Evolutionary conservation across 495 filamentous ascomycete species (phyloP), one percentile per base, ranked within the genome.

Genomic region (Aspergillus homomorphus): DNA sequence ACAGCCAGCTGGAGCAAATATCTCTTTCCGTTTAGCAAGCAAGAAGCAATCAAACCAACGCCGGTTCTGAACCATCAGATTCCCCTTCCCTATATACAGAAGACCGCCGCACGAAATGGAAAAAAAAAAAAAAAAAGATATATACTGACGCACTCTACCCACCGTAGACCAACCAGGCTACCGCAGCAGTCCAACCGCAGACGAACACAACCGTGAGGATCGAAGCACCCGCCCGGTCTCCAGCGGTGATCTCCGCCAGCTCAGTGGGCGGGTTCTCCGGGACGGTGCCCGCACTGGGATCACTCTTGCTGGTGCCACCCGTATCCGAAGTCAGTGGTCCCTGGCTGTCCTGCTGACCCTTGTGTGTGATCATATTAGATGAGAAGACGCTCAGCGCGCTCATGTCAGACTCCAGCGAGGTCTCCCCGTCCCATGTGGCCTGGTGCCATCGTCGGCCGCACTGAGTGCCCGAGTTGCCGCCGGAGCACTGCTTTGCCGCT

Each of bases 281-380:
- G 16, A 45, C 65, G 28, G 73, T 74, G 7, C 87, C 87, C 1
- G 85, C 88, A 20, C 69, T 73, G 0, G 82, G 77, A 60, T 90
- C 73, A 22, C 86, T 82, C 59, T 79, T 77, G 8, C 85, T 88
- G 0, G 82, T 89, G n/a, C 87, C 88, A 7, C 88, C 88, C 2
- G 71, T 82, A 0, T 74, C 65, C 1, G 76, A 68, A 0, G 86
- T 90, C 18, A 81, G 69, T 1, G 87, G 86, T 1, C 23, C 48
- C 23, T 51, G 48, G 18, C 0, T 69, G 14, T 73, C 59, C 7
- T 66, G 66, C 14, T 67, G 63, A 12, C 68, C 66, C 60, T 72
- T 71, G 62, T 82, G 65, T 8, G 69, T 62, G 42, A 84, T 74
- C 54, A 88, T 65, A 30, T 73, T 73, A n/a, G 78, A 73, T 55